Evolutionary conservation across 2,329 filamentous ascomycete genomes (phyloP).

Genomic region (Elsinoe perseae): DNA sequence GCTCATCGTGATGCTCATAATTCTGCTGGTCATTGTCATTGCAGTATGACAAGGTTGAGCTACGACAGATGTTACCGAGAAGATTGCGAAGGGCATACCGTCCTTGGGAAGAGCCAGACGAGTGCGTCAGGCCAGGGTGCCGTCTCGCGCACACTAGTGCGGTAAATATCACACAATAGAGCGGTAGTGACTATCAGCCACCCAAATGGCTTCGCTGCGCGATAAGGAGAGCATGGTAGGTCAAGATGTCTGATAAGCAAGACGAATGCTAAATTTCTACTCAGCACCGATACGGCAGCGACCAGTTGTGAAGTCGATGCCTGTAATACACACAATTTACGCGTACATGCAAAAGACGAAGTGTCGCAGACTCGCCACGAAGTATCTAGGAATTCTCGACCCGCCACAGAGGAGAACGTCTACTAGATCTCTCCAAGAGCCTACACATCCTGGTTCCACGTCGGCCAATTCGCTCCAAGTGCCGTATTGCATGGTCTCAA

Average conservation of each 20-base stretch:
- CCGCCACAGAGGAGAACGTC: background rate
- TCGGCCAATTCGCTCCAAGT: background rate
- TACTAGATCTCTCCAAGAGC: background rate
- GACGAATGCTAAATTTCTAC: too few relatives aligned
- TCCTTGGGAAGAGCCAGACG: too few relatives aligned
- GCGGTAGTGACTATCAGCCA: too few relatives aligned
- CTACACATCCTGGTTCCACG: background rate
- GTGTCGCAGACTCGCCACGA: background rate
- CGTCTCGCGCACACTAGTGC: too few relatives aligned
- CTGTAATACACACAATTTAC: background rate
- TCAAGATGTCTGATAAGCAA: too few relatives aligned
- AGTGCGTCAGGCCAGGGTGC: too few relatives aligned
- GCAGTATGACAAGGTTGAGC: conserved; percentile 53
- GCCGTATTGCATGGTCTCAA: background rate
- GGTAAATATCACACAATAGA: too few relatives aligned
- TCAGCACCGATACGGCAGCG: background rate
- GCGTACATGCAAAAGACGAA: background rate
- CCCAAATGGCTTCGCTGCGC: too few relatives aligned
- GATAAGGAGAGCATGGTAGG: too few relatives aligned
- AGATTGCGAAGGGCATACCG: too few relatives aligned
- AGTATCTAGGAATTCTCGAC: background rate
- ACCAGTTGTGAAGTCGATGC: background rate
- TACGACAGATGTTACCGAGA: background rate
- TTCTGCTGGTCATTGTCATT: conserved; percentile 73
- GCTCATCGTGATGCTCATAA: conserved; percentile 78